Percentiles rank a stretch among this genome's conserved stretches.
These are phyloP conservation scores for Suhomyces yuchorum DNA, from an alignment of 1,139 yeast genomes.

Conservation along the genomic window DNA sequence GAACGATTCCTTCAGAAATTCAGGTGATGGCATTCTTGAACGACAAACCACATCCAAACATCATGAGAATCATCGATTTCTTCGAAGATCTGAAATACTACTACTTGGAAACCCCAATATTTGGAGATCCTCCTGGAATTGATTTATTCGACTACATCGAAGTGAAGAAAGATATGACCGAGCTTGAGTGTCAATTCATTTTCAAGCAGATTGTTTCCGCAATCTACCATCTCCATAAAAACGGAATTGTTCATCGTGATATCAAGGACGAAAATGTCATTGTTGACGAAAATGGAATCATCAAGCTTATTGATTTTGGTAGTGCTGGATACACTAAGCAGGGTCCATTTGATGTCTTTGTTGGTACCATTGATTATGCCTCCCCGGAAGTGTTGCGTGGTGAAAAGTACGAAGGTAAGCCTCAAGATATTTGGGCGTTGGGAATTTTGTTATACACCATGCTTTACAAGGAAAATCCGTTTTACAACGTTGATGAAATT, in stretches of 20 bases:
- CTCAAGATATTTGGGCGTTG: slow-evolving; percentile 96
- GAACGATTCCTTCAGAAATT: slow-evolving; percentile 93
- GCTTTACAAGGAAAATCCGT: slow-evolving; percentile 93
- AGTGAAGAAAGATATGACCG: slow-evolving; percentile 75
- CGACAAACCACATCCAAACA: slow-evolving; percentile 80
- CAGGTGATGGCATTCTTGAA: slow-evolving; percentile 84
- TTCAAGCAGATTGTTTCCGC: slow-evolving; percentile 81
- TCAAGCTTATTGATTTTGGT: slow-evolving; percentile 92
- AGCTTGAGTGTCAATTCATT: slow-evolving; percentile 71
- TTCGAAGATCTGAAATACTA: slow-evolving; percentile 90
- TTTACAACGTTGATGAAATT: slow-evolving; percentile 91
- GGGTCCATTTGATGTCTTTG: slow-evolving; percentile 97
- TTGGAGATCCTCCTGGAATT: slow-evolving; percentile 85
- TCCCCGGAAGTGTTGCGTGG: slow-evolving; percentile 95
- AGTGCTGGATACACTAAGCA: slow-evolving; percentile 86
- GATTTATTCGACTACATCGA: slow-evolving; percentile 93
- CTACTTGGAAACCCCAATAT: slow-evolving; percentile 87
- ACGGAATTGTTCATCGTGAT: slow-evolving; percentile 91
- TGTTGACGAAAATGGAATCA: slow-evolving; percentile 73
- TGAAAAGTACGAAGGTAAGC: slow-evolving; percentile 83
- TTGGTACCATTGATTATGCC: slow-evolving; percentile 95
- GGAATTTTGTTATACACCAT: slow-evolving; percentile 88
- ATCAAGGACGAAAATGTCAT: slow-evolving; percentile 94
- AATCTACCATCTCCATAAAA: slow-evolving; percentile 74
- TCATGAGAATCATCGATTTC: slow-evolving; percentile 80